Conservation (phyloP, 192 early-diverging fungal species). For the Rhizoclosmatium globosum region DNA sequence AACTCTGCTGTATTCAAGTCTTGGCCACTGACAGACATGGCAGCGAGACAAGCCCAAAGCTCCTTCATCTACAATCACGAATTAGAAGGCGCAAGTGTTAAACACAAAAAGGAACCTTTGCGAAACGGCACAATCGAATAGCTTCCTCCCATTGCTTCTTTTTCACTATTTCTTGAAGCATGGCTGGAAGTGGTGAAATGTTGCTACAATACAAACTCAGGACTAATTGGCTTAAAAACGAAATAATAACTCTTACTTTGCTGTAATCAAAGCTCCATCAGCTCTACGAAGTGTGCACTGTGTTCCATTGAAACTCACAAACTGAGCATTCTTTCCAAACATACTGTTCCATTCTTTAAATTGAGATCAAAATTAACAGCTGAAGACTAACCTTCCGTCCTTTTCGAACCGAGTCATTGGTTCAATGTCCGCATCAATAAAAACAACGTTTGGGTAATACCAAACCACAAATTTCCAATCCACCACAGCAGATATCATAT, state of each 20-base stretch:
- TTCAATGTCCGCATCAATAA: constrained; percentile 68
- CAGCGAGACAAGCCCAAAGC: constrained; percentile 67
- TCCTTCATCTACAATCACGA: constrained; percentile 49
- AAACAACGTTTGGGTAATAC: constrained; percentile 69
- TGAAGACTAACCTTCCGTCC: constrained; percentile 52
- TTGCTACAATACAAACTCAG: constrained; percentile 37
- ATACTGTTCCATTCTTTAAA: constrained; percentile 22
- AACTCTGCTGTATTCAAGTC: constrained; percentile 71
- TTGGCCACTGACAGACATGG: constrained; percentile 61
- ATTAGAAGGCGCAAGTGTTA: too few species aligned
- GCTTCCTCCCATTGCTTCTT: constrained; percentile 73
- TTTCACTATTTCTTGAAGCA: constrained; percentile 62
- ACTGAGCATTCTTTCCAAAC: constrained; percentile 64
- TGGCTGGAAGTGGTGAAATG: constrained; percentile 57
- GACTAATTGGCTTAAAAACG: background rate
- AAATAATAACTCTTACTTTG: constrained; percentile 33
- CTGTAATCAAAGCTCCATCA: constrained; percentile 60
- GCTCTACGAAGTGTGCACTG: constrained; percentile 61
- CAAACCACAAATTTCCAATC: constrained; percentile 65
- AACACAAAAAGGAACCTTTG: constrained; percentile 47
- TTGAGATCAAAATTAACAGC: background rate
- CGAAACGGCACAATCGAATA: constrained; percentile 61
- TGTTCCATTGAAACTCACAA: constrained; percentile 59
- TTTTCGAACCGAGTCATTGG: constrained; percentile 57
- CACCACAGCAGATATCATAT: constrained; percentile 58